Evolutionary conservation across 129 eudicot genomes (phyloP).

Genomic region (Flaveria trinervia): DNA sequence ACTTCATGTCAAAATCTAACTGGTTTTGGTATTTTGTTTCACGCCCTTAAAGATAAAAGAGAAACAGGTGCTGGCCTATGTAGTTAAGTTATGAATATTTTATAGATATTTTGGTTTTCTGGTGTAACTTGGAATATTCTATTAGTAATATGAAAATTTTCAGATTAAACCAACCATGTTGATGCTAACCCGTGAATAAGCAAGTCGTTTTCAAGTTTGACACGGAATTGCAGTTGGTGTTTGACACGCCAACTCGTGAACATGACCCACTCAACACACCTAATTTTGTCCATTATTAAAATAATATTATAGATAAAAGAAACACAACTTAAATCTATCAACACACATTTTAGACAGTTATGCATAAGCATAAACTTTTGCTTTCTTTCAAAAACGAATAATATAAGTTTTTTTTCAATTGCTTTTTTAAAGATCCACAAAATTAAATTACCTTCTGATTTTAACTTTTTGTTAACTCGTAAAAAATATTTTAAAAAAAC

Average conservation of each 20-base stretch:
- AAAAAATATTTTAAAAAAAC: background rate
- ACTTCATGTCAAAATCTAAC: background rate
- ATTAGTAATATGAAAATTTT: background rate
- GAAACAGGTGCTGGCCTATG: background rate
- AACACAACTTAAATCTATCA: too few relatives aligned
- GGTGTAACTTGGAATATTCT: background rate
- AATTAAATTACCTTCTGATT: background rate
- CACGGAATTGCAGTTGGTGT: background rate
- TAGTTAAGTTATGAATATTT: background rate
- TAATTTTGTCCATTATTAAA: background rate
- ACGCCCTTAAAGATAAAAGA: background rate
- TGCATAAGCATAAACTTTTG: background rate
- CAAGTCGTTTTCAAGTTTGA: background rate
- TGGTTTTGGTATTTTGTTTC: background rate
- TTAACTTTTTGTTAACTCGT: background rate
- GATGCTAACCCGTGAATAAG: background rate
- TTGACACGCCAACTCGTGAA: background rate
- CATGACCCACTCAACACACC: background rate
- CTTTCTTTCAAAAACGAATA: background rate
- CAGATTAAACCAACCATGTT: background rate
- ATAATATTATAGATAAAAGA: too few relatives aligned
- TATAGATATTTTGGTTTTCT: background rate
- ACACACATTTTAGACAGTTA: background rate
- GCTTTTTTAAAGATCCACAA: background rate
- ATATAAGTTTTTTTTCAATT: background rate